phyloP scores from a whole-genome alignment of 2,329 filamentous ascomycete species.

The Diaporthe batatas region DNA sequence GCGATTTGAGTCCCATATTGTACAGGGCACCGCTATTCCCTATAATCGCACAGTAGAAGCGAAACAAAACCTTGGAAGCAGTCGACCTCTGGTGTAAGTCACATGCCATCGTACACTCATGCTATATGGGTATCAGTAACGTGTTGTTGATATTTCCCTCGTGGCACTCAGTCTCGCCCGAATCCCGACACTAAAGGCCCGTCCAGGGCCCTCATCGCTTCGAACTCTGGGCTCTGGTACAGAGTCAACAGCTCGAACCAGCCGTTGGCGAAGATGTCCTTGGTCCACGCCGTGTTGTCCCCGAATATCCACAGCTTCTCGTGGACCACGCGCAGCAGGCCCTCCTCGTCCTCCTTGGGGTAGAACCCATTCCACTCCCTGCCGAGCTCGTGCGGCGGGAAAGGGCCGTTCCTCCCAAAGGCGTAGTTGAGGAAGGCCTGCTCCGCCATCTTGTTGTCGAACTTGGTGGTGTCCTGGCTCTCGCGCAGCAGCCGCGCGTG shows the following conservation, averaged over 20 bases:
- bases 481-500: constrained; percentile 39
- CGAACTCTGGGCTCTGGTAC: constrained; percentile 39
- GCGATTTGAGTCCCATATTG: no score
- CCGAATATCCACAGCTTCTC: constrained; percentile 40
- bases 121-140: neutral
- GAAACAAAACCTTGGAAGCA: neutral
- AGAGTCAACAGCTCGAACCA: constrained; percentile 38
- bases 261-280: constrained; percentile 33
- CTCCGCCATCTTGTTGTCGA: constrained; percentile 42
- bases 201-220: constrained; percentile 34
- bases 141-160: neutral
- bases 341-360: constrained; percentile 34
- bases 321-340: constrained; percentile 34
- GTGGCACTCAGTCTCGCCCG: neutral
- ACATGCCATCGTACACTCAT: neutral
- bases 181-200: neutral
- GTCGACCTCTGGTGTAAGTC: no score
- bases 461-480: constrained; percentile 39
- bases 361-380: constrained; percentile 41
- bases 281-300: constrained; percentile 33
- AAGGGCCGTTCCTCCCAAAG: constrained; percentile 26
- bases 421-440: constrained; percentile 41
- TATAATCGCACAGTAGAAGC: neutral
- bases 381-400: constrained; percentile 17
- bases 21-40: neutral